Percentiles rank a stretch among this genome's conserved stretches.
These are phyloP conservation scores for Cryptococcus amylolentus DNA, from an alignment of 1,284 basidiomycete genomes.

Conservation along the genomic window DNA sequence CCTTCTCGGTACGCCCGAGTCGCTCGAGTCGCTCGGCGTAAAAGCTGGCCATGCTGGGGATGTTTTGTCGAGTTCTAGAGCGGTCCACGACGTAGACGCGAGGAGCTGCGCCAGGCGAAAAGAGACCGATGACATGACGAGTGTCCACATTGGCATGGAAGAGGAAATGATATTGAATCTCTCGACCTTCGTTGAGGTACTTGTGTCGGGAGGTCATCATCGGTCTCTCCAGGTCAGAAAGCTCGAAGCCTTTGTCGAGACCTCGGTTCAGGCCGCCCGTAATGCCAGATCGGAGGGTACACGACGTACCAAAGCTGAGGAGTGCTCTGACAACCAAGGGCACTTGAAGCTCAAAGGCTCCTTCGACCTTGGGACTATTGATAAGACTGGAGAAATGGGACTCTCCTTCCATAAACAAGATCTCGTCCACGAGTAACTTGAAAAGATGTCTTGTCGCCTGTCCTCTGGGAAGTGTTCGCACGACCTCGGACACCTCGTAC, in stretches of 20 bases:
- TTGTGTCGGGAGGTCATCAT: conserved; percentile 61
- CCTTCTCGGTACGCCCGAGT: conserved; percentile 51
- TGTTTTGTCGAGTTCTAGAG: conserved; percentile 74
- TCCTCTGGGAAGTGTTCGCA: conserved; percentile 75
- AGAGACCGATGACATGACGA: conserved; percentile 87
- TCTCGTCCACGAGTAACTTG: conserved; percentile 78
- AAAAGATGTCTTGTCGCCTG: conserved; percentile 75
- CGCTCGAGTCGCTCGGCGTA: conserved; percentile 62
- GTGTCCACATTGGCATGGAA: conserved; percentile 77
- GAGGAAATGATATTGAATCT: conserved; percentile 82
- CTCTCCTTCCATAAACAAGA: conserved; percentile 75
- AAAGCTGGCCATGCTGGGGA: conserved; percentile 69
- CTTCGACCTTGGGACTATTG: conserved; percentile 93
- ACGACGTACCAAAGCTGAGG: conserved; percentile 79
- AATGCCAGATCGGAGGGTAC: conserved; percentile 63
- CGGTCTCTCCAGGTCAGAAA: conserved; percentile 74
- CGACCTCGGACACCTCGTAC: conserved; percentile 72
- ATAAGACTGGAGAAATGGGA: conserved; percentile 88
- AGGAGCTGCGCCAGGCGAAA: conserved; percentile 68
- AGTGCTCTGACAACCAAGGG: conserved; percentile 81
- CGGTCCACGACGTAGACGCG: conserved; percentile 88
- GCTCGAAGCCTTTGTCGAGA: conserved; percentile 76
- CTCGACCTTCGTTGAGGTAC: conserved; percentile 72
- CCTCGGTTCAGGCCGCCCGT: conserved; percentile 75
- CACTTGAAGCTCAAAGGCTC: conserved; percentile 90